Base-by-base conservation (phyloP, 2,329 filamentous ascomycete genomes). In the Colletotrichum truncatum region DNA sequence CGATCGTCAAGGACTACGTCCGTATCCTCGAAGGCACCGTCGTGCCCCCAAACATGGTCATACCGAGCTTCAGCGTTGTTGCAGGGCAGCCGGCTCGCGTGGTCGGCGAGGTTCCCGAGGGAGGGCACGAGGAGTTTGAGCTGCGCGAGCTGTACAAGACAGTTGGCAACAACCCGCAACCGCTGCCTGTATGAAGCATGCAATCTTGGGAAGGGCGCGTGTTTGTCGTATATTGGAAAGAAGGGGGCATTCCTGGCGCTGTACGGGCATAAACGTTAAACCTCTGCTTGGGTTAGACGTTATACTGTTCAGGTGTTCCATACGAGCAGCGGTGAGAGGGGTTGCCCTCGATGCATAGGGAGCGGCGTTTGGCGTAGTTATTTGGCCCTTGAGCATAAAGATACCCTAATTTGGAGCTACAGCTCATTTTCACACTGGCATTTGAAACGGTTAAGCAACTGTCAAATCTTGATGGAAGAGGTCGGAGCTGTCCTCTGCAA, bases 1-100 rank as follows among this genome's bases (percentile, higher is more conserved):
- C 91, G 52, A 95, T 98, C 66, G 88, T 98, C 74, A 98, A 97
- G 78, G 96, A 98, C 76, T 97, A 93, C 74, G 93, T 97, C 49
- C 91, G 91, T 76, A 89, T 99, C 39, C 80, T 98, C 70, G 93
- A 97, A 66, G 91, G 91, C 28, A 89, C 93, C 0, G 90, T 98
- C 4, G 87, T 99, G 6, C 92, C 96, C 2, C 84, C 91, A 0
- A 91, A 93, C 66, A 97, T 97, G 90, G 93, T 98, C 23, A 91
- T 98, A 59, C 94, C 95, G 1, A 94, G 93, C 74, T 97, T 96
- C 76, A 94, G 91, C 59, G 88, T 98, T 59, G 94, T 99, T n/a
- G 95, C 91, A 0, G 94, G 94, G 0, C 84, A 87, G 73, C 94
- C 94, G 1, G 94, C 90, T 0, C 84, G 91, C 60, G 91, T 97